Evolutionary conservation across 345 rosid genomes (phyloP).

Genomic region (Diplotaxis tenuifolia): DNA sequence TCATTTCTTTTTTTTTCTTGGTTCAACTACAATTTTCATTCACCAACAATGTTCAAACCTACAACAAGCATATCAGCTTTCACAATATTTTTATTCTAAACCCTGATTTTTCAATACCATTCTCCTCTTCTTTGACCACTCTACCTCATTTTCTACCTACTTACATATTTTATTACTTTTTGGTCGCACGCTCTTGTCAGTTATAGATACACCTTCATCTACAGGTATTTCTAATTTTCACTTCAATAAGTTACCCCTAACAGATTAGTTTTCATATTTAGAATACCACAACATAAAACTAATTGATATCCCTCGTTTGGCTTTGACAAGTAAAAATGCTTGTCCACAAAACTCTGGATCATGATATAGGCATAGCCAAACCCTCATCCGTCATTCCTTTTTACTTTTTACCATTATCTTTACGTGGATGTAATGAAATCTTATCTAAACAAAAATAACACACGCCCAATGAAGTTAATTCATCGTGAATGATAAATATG

Average conservation of each 20-base stretch:
- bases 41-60: no score
- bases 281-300: neutral
- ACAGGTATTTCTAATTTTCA: slow-evolving; percentile 24
- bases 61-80: no score
- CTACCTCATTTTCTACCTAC: slow-evolving; percentile 1
- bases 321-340: neutral
- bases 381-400: neutral
- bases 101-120: no score
- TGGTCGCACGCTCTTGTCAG: slow-evolving; percentile 38
- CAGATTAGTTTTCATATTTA: neutral
- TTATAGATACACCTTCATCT: slow-evolving; percentile 28
- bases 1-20: no score
- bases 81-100: no score
- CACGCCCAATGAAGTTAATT: neutral
- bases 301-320: neutral
- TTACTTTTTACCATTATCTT: neutral
- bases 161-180: neutral
- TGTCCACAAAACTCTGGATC: neutral
- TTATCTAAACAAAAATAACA: neutral
- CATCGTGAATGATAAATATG: neutral
- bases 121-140: neutral
- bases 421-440: neutral
- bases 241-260: neutral
- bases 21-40: no score
- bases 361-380: no score